Percentiles rank a stretch among this genome's conserved stretches.
Evolutionary conservation across 352 stramenopile genomes (phyloP).

Genomic region (Globisporangium takayamanum): DNA sequence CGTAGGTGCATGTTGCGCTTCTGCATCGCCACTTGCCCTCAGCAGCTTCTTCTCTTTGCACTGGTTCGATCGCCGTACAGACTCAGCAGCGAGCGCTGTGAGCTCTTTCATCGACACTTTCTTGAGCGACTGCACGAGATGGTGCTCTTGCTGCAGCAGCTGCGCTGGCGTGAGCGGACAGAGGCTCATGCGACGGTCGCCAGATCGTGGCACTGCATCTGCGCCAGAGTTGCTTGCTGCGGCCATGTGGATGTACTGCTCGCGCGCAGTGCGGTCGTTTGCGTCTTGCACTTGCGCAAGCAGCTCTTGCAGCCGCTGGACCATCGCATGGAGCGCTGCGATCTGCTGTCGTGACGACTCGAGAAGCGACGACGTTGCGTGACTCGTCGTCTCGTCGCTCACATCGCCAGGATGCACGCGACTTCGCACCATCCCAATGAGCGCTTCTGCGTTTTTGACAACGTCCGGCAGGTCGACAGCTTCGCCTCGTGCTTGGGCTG

Average conservation of each 20-base stretch:
- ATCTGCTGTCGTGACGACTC: slow-evolving; percentile 21
- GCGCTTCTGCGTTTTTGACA: slow-evolving; percentile 24
- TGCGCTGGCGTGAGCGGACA: slow-evolving; percentile 39
- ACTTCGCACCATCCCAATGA: slow-evolving; percentile 24
- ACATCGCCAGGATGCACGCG: slow-evolving; percentile 7
- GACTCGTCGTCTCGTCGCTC: background rate
- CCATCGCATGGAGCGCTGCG: slow-evolving; percentile 22
- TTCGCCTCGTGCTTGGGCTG: slow-evolving; percentile 10
- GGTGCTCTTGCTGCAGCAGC: slow-evolving; percentile 28
- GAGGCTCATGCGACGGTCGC: slow-evolving; percentile 14
- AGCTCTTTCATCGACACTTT: slow-evolving; percentile 47
- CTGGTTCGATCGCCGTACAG: slow-evolving; percentile 20
- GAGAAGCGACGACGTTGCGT: slow-evolving; percentile 9
- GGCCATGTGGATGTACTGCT: slow-evolving; percentile 31
- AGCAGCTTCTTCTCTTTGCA: slow-evolving; percentile 13
- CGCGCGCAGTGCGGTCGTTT: slow-evolving; percentile 28
- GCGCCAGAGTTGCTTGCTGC: slow-evolving; percentile 3
- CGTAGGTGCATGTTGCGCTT: no score
- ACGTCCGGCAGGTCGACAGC: slow-evolving; percentile 25
- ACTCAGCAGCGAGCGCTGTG: slow-evolving; percentile 23
- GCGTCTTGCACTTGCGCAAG: slow-evolving; percentile 23
- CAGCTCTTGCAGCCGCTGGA: slow-evolving; percentile 27
- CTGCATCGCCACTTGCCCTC: background rate
- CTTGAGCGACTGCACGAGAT: slow-evolving; percentile 41
- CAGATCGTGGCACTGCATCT: slow-evolving; percentile 2